Evolutionary conservation across 306 rosid species (phyloP).

Genomic region (Cercis canadensis): DNA sequence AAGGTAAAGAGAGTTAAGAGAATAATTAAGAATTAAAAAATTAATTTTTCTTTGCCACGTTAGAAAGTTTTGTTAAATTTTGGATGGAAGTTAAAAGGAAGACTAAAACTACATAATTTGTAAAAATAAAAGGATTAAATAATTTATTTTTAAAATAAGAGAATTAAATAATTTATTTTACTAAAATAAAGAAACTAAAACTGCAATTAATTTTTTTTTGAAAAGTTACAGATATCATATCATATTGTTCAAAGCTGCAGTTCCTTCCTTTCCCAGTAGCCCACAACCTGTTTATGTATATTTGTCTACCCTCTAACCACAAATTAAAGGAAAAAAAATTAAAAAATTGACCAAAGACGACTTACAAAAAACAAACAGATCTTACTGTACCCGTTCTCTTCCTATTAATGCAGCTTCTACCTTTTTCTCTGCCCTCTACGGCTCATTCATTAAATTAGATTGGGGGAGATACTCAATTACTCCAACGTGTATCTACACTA

Average conservation of each 20-base stretch:
- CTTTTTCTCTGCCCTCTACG: conserved; percentile 15
- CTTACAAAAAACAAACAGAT: conserved; percentile 8
- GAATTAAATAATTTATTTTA: too few species aligned
- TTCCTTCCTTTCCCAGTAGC: conserved; percentile 41
- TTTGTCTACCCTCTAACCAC: neutral
- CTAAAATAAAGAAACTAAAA: too few species aligned
- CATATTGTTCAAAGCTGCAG: conserved; percentile 34
- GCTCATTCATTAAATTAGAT: conserved; percentile 24
- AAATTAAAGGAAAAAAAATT: neutral
- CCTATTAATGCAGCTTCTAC: conserved; percentile 25
- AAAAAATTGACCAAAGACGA: neutral
- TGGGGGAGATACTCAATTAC: conserved; percentile 42
- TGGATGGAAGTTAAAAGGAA: too few species aligned
- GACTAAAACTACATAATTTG: too few species aligned
- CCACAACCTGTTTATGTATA: conserved; percentile 29
- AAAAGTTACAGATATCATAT: conserved; percentile 24
- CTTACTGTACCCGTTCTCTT: conserved; percentile 29
- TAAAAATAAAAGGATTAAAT: too few species aligned
- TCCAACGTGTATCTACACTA: conserved; percentile 32
- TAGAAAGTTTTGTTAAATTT: too few species aligned
- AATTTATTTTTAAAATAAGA: too few species aligned
- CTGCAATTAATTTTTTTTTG: too few species aligned
- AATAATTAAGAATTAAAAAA: too few species aligned
- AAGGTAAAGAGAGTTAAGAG: too few species aligned
- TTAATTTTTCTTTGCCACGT: too few species aligned